phyloP scores from a whole-genome alignment of 2,329 filamentous ascomycete species.

The Botrytis fabae region DNA sequence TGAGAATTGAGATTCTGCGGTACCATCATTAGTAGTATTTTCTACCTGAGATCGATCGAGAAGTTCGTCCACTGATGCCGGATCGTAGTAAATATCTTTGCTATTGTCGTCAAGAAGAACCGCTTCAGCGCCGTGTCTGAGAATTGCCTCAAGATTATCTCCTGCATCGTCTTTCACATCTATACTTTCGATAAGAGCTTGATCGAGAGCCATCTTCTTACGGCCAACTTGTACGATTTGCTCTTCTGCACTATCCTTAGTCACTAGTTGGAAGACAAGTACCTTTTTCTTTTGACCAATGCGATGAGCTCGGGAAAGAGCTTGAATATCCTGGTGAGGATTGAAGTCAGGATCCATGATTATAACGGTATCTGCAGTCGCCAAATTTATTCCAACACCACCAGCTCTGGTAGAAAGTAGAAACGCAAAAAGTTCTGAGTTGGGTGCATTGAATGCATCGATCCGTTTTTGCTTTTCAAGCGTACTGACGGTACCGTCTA shows the following conservation, averaged over 20 bases:
- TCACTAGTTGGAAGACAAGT: conserved; percentile 92
- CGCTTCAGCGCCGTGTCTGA: conserved; percentile 83
- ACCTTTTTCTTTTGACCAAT: conserved; percentile 97
- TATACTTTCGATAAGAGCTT: conserved; percentile 91
- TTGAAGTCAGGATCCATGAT: conserved; percentile 60
- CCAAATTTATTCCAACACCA: conserved; percentile 95
- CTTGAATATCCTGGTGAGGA: conserved; percentile 95
- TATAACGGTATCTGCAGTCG: conserved; percentile 95
- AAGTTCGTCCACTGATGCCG: conserved; percentile 79
- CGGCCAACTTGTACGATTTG: conserved; percentile 95
- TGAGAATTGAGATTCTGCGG: conserved; percentile 78
- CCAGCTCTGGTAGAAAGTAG: conserved; percentile 91
- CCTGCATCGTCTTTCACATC: conserved; percentile 77
- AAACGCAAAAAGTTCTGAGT: conserved; percentile 84
- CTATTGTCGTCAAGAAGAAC: conserved; percentile 76
- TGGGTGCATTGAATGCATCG: conserved; percentile 85
- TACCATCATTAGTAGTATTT: conserved; percentile 62
- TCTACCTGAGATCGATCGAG: conserved; percentile 85
- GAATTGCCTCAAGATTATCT: conserved; percentile 80
- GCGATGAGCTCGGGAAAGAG: conserved; percentile 87
- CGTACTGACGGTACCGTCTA: conserved; percentile 81
- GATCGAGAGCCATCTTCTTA: conserved; percentile 94
- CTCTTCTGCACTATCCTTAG: conserved; percentile 84
- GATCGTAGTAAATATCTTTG: conserved; percentile 79
- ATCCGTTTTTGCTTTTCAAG: conserved; percentile 93